phyloP scores from a whole-genome alignment of 2,329 filamentous ascomycete species.

The Coniochaeta sp. region DNA sequence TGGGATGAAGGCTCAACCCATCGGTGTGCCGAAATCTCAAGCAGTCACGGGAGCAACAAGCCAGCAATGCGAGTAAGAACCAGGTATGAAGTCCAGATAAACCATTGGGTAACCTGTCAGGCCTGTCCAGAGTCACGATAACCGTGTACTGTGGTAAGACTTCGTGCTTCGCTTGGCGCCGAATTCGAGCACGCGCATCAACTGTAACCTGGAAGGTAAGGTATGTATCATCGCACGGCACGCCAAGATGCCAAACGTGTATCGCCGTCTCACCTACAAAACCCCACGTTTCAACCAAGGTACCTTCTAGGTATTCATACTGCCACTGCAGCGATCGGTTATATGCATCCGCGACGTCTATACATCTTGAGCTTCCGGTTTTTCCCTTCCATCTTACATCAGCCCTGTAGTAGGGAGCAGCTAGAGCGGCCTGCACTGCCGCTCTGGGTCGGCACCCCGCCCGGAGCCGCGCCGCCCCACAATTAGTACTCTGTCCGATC shows the following conservation, averaged over 20 bases:
- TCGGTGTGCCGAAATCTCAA: neutral
- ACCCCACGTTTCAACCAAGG: neutral
- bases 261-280: neutral
- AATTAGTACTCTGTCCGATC: neutral
- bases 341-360: neutral
- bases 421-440: neutral
- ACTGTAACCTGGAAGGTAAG: too few species aligned
- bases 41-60: neutral
- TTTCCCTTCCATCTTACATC: neutral
- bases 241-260: neutral
- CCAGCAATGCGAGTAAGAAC: neutral
- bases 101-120: neutral
- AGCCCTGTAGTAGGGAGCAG: neutral
- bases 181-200: too few species aligned
- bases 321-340: neutral
- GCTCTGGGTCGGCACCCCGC: neutral
- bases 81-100: neutral
- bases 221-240: too few species aligned
- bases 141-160: neutral
- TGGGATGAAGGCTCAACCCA: neutral
- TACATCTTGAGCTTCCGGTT: neutral
- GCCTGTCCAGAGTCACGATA: neutral
- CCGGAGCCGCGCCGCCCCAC: neutral
- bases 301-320: too few species aligned
- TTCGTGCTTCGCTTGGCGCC: neutral